These are phyloP conservation scores for Lachnellula cervina DNA, from an alignment of 2,329 filamentous ascomycete genomes.

Conservation along the genomic window DNA sequence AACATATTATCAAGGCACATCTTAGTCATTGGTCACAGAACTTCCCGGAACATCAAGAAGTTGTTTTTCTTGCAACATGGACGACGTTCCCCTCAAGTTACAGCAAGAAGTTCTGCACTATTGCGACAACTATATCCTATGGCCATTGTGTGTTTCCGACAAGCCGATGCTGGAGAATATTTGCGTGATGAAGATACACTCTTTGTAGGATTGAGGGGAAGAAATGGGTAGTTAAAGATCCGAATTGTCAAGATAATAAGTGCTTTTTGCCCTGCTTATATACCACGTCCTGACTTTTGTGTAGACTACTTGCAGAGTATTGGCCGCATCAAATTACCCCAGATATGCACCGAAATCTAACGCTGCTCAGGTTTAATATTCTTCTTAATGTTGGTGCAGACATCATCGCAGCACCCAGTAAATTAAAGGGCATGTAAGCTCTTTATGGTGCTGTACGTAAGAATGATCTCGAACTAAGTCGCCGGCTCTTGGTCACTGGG, in stretches of 20 bases:
- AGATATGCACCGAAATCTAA: too few relatives aligned
- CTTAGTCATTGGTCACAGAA: neutral
- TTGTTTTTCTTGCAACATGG: neutral
- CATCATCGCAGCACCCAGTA: conserved; percentile 5
- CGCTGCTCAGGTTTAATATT: neutral
- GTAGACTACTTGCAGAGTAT: too few relatives aligned
- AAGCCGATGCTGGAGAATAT: neutral
- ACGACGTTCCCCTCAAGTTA: neutral
- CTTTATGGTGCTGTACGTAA: conserved; percentile 8
- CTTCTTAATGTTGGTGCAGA: conserved; percentile 12
- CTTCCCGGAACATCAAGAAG: neutral
- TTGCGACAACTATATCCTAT: neutral
- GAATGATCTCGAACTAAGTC: conserved; percentile 1
- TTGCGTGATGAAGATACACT: too few relatives aligned
- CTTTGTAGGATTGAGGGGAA: too few relatives aligned
- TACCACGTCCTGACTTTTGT: too few relatives aligned
- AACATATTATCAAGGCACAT: neutral
- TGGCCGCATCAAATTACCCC: too few relatives aligned
- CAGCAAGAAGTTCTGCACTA: neutral
- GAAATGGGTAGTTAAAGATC: too few relatives aligned
- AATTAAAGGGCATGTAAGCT: conserved; percentile 2
- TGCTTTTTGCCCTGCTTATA: too few relatives aligned
- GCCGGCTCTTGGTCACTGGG: conserved; percentile 5
- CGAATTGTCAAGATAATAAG: too few relatives aligned
- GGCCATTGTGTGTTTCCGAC: neutral